phyloP scores from a whole-genome alignment of 2,329 filamentous ascomycete genomes.

The Cytospora chrysosperma region DNA sequence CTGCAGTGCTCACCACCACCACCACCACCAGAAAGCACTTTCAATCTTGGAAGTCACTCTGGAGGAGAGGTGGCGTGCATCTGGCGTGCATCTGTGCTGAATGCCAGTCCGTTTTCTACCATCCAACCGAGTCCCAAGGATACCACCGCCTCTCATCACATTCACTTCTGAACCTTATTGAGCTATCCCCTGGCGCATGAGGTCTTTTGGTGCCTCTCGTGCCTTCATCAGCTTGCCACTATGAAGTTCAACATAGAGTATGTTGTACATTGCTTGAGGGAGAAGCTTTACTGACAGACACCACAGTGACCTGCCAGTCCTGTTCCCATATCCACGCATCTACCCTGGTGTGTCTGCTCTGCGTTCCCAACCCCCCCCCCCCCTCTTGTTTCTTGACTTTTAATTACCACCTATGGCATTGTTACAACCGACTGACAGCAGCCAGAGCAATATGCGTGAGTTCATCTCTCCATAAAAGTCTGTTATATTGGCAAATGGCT shows the following conservation, averaged over 20 bases:
- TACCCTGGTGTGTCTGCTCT: slow-evolving; percentile 47
- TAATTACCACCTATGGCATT: neutral
- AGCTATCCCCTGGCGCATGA: neutral
- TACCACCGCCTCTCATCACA: neutral
- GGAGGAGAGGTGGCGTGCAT: too few relatives aligned
- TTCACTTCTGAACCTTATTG: neutral
- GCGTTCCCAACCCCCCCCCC: neutral
- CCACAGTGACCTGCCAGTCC: slow-evolving; percentile 52
- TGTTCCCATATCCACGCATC: slow-evolving; percentile 60
- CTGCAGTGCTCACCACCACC: neutral
- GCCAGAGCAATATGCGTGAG: slow-evolving; percentile 56
- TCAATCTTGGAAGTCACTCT: neutral
- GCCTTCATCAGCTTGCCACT: slow-evolving; percentile 24
- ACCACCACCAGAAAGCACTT: too few relatives aligned
- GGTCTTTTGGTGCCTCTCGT: neutral
- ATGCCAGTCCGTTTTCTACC: neutral
- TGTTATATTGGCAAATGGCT: neutral
- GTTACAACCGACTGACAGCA: slow-evolving; percentile 1
- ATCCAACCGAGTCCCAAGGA: neutral
- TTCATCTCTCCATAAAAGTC: slow-evolving; percentile 18
- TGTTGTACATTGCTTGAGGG: slow-evolving; percentile 19
- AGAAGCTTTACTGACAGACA: slow-evolving; percentile 12
- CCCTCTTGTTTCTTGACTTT: too few relatives aligned
- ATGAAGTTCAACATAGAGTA: slow-evolving; percentile 57
- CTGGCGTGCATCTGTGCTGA: neutral